phyloP scores from a whole-genome alignment of 148 eudicot species.

The Nepenthes mirabilis region DNA sequence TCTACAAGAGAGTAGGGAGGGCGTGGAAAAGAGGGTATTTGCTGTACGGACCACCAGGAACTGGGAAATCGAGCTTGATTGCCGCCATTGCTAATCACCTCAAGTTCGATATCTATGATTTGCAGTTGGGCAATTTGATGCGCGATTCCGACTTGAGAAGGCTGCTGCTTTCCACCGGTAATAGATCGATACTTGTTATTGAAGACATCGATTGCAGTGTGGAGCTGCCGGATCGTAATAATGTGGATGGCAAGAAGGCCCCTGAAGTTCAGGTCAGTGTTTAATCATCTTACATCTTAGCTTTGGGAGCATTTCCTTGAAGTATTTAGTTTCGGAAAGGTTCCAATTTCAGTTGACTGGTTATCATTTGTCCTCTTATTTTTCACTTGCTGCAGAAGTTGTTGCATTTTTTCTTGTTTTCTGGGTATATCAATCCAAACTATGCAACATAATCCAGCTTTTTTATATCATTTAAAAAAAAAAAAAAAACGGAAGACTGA shows the following conservation, averaged over 20 bases:
- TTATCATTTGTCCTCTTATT: too few species aligned
- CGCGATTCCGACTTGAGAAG: constrained; percentile 8
- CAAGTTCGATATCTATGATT: constrained; percentile 22
- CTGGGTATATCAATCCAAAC: too few species aligned
- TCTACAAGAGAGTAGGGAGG: constrained; percentile 19
- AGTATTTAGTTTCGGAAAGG: too few species aligned
- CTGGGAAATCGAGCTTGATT: constrained; percentile 30
- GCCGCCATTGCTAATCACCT: constrained; percentile 35
- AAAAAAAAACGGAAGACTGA: too few species aligned
- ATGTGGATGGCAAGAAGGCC: not conserved
- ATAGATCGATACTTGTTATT: constrained; percentile 23
- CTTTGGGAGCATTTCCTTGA: too few species aligned
- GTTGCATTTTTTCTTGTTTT: too few species aligned
- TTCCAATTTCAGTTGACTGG: too few species aligned
- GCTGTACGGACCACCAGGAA: constrained; percentile 35
- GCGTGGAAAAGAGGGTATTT: constrained; percentile 35
- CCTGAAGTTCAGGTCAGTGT: not conserved
- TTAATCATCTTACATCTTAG: too few species aligned
- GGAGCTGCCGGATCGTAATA: not conserved
- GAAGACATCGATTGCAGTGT: constrained; percentile 29
- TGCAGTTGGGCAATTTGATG: constrained; percentile 12
- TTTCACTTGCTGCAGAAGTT: too few species aligned
- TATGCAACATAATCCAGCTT: too few species aligned
- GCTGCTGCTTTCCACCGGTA: constrained; percentile 12
- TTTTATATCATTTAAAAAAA: too few species aligned